Evolutionary conservation across 2,329 filamentous ascomycete species (phyloP), one percentile per base, ranked within the genome.

Genomic region (Fusarium irregulare): DNA sequence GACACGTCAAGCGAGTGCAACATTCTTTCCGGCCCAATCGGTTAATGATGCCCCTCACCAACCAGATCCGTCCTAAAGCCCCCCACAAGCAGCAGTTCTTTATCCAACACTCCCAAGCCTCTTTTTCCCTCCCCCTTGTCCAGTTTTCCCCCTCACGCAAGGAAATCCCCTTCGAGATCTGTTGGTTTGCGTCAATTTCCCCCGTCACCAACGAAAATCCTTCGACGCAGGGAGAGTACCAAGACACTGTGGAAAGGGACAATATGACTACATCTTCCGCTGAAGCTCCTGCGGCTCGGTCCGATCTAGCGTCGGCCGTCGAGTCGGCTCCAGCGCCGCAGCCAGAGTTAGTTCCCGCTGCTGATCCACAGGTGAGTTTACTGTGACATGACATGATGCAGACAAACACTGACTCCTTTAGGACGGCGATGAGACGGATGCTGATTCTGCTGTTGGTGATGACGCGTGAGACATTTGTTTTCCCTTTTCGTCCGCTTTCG

Each of bases 311-410:
- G 46, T 30, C 61, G 18, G 51, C 56, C 40, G 48, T 69, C 9
- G 66, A 66, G 34, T 47, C 64, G 25, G 46, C 56, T 47, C 64
- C 49, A 21, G 64, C 64, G 48, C 61, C 62, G 37, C 66, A 69
- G 50, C 56, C 67, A 45, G 66, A 66, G 25, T 48, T 69, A 45
- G 66, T 70, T 55, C 66, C 66, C 49, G 66, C 61, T 21, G 61
- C 66, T 41, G 66, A 69, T 67, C 66, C 66, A 48, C 66, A 67
- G 45, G 66, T 69, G 27, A 47, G 30, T n/a, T n/a, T 37, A n/a
- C 34, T 18, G 32, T 37, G 34, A 37, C 18, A 37, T 37, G 18
- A n/a, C 3, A n/a, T 4, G 6, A 2, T n/a, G 34, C 34, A 11
- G 18, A 18, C 9, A n/a, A 18, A 37, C 10, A 37, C 18, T 37